Conservation (phyloP, 257 asterid species). For the Marsdenia floribunda region DNA sequence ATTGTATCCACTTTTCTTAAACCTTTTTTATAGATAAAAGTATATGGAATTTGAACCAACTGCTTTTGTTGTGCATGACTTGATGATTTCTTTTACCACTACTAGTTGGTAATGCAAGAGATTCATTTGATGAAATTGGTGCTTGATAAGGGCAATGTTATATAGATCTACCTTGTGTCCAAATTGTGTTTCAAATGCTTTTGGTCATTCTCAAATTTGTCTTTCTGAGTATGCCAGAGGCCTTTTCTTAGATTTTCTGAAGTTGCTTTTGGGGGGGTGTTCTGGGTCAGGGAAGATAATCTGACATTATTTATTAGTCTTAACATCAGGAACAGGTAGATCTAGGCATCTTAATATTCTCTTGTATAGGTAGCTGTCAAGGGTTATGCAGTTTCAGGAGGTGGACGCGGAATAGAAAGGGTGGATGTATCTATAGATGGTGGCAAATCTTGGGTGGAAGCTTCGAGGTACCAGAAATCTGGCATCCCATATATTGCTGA, state of each 20-base stretch:
- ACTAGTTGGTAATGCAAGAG: neutral
- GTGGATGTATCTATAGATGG: slow-evolving; percentile 84
- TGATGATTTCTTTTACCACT: neutral
- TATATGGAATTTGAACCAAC: neutral
- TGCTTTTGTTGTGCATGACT: neutral
- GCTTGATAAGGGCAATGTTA: neutral
- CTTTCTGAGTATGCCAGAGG: neutral
- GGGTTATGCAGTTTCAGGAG: slow-evolving; percentile 97
- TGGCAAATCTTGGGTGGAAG: slow-evolving; percentile 91
- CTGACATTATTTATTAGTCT: neutral
- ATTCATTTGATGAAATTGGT: neutral
- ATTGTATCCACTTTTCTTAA: neutral
- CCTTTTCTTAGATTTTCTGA: neutral
- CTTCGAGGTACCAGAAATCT: slow-evolving; percentile 65
- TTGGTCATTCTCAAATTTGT: neutral
- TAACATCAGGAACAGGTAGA: neutral
- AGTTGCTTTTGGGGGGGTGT: neutral
- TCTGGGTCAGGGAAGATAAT: too few species aligned
- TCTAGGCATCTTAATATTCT: neutral
- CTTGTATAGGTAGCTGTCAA: slow-evolving; percentile 57
- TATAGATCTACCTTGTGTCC: neutral
- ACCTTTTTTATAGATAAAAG: neutral
- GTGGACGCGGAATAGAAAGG: slow-evolving; percentile 96
- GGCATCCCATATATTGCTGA: slow-evolving; percentile 65
- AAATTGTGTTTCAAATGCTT: neutral